Conservation (phyloP, 176 grass and related monocot species). For the Elymus sibiricus region DNA sequence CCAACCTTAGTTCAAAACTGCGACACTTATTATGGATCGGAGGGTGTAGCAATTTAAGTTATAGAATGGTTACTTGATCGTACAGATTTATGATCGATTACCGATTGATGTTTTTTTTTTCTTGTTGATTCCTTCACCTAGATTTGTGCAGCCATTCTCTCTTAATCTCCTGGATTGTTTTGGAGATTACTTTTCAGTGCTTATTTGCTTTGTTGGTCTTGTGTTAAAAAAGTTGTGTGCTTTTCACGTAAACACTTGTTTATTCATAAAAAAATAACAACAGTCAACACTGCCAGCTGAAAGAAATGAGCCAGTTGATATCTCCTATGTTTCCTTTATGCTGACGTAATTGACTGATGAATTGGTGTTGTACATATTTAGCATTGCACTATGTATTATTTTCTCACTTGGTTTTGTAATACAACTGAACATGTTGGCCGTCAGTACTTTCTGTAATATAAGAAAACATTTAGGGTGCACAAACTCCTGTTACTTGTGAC, state of each 20-base stretch:
- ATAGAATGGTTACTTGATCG: not conserved
- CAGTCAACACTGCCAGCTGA: not conserved
- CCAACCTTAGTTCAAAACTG: too few species aligned
- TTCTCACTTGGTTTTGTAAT: not conserved
- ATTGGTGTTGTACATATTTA: not conserved
- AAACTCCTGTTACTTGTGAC: not conserved
- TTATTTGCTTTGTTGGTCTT: not conserved
- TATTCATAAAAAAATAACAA: not conserved
- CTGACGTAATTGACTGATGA: not conserved
- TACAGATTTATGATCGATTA: not conserved
- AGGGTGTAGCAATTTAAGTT: not conserved
- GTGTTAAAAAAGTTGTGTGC: not conserved
- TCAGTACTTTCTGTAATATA: not conserved
- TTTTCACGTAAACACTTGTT: not conserved
- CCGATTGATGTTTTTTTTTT: not conserved
- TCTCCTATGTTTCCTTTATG: not conserved
- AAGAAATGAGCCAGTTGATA: not conserved
- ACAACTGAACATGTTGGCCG: not conserved
- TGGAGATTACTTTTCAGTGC: not conserved
- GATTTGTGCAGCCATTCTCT: not conserved
- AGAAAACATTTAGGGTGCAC: not conserved
- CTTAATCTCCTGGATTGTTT: not conserved
- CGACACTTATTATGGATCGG: too few species aligned
- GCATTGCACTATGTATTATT: not conserved
- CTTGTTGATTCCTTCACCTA: constrained; percentile 1